Evolutionary conservation across 1,139 yeast species (phyloP).

Genomic region (Yamadazyma blattariae): DNA sequence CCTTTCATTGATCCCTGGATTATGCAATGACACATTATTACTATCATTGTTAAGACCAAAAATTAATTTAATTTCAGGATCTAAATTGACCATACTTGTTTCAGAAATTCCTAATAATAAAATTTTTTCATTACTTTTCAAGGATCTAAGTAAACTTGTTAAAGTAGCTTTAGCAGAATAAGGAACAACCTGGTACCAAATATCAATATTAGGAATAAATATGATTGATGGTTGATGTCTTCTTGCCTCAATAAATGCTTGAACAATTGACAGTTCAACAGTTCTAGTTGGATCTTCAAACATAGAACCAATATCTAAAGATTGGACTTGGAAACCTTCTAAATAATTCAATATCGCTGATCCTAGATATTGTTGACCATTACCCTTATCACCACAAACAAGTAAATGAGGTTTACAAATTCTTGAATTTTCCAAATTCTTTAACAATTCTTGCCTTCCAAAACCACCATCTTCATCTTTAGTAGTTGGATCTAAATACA

Average conservation of each 20-base stretch:
- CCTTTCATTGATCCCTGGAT: slow-evolving; percentile 44
- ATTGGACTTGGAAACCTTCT: slow-evolving; percentile 90
- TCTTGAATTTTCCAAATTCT: slow-evolving; percentile 59
- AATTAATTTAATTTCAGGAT: slow-evolving; percentile 37
- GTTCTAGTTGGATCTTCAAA: slow-evolving; percentile 80
- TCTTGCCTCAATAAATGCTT: slow-evolving; percentile 82
- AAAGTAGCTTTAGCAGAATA: slow-evolving; percentile 72
- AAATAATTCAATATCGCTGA: slow-evolving; percentile 78
- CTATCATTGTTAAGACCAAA: slow-evolving; percentile 51
- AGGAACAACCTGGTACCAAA: slow-evolving; percentile 70
- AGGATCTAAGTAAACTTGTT: slow-evolving; percentile 62
- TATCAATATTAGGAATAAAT: slow-evolving; percentile 79
- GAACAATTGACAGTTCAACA: slow-evolving; percentile 82
- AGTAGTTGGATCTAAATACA: slow-evolving; percentile 57
- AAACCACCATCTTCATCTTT: slow-evolving; percentile 67
- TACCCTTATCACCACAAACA: slow-evolving; percentile 72
- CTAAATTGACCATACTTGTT: slow-evolving; percentile 27
- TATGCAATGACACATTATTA: slow-evolving; percentile 46
- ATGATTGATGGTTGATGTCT: slow-evolving; percentile 88
- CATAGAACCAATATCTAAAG: slow-evolving; percentile 75
- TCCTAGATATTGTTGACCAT: slow-evolving; percentile 86
- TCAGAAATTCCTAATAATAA: slow-evolving; percentile 79
- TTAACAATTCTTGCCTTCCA: slow-evolving; percentile 59
- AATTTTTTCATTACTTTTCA: slow-evolving; percentile 71
- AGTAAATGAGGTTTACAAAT: slow-evolving; percentile 80